phyloP scores from a whole-genome alignment of 176 grass and related monocot species.

The Carex kokanica region DNA sequence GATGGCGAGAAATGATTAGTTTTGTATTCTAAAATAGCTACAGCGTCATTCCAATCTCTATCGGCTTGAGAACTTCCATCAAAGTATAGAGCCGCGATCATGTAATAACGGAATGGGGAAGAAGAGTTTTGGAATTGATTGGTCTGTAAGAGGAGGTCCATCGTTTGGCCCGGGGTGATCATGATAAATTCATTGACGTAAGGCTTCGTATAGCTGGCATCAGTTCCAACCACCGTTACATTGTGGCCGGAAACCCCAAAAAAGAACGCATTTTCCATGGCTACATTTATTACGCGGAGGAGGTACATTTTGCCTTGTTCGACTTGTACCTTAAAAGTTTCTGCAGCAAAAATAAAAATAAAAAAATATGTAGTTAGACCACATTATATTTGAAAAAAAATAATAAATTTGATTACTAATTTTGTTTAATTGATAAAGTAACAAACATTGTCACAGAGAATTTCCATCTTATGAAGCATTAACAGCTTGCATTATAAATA shows the following conservation, averaged over 20 bases:
- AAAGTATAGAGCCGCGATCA: constrained; percentile 1
- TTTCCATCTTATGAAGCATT: too few species aligned
- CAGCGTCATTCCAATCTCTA: not conserved
- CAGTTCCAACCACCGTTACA: constrained; percentile 71
- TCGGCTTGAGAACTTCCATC: too few species aligned
- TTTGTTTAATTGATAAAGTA: too few species aligned
- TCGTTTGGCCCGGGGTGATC: constrained; percentile 68
- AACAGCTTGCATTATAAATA: too few species aligned
- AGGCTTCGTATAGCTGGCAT: constrained; percentile 66
- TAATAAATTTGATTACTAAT: too few species aligned
- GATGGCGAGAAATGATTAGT: not conserved
- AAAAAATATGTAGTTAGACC: too few species aligned
- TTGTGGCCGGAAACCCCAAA: constrained; percentile 58
- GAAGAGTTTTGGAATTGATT: constrained; percentile 19
- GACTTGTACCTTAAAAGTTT: constrained; percentile 39
- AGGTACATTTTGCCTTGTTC: constrained; percentile 41
- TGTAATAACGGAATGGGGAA: constrained; percentile 27
- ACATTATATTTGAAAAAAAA: too few species aligned
- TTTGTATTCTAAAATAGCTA: constrained; percentile 23
- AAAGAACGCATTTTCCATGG: constrained; percentile 58
- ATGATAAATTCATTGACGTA: constrained; percentile 61
- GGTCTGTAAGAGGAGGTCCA: constrained; percentile 61
- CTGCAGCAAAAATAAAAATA: not conserved
- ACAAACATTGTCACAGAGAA: too few species aligned
- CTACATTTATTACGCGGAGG: constrained; percentile 67